phyloP scores from a whole-genome alignment of 1,139 yeast genomes.

The Wickerhamomyces sp. region DNA sequence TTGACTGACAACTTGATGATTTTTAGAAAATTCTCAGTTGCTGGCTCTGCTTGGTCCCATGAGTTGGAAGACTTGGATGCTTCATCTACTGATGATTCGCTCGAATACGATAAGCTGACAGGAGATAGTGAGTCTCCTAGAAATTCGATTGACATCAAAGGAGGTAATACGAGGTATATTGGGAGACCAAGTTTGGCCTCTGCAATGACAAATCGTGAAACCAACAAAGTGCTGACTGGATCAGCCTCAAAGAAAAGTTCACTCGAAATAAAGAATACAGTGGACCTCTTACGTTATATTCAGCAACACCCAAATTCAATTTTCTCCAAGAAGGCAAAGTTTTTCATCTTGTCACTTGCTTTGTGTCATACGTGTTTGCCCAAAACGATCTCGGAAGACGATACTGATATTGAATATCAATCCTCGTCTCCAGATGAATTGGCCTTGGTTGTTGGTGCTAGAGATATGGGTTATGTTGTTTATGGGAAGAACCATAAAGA shows the following conservation, averaged over 20 bases:
- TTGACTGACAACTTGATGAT: constrained; percentile 88
- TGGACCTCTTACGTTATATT: constrained; percentile 62
- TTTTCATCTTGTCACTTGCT: constrained; percentile 78
- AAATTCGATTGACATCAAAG: constrained; percentile 34
- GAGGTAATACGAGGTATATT: constrained; percentile 32
- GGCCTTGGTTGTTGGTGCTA: constrained; percentile 89
- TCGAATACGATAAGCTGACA: constrained; percentile 4
- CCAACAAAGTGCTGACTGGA: constrained; percentile 1
- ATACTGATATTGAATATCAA: constrained; percentile 66
- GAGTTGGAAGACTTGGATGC: constrained; percentile 41
- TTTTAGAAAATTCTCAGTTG: constrained; percentile 76
- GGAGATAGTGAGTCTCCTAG: constrained; percentile 12
- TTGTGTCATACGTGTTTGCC: constrained; percentile 91
- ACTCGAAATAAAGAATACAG: constrained; percentile 41
- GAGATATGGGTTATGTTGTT: constrained; percentile 87
- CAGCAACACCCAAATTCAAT: constrained; percentile 66
- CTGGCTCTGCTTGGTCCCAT: constrained; percentile 89
- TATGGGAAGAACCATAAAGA: constrained; percentile 57
- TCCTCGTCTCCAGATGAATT: constrained; percentile 96
- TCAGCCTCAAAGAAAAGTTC: constrained; percentile 13
- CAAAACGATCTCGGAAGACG: constrained; percentile 35
- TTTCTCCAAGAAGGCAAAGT: constrained; percentile 68
- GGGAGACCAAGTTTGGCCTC: constrained; percentile 54
- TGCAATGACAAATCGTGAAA: constrained; percentile 14
- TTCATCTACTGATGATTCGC: constrained; percentile 1